Conservation (phyloP, 1,284 basidiomycete genomes). For the Pseudozyma pruni region DNA sequence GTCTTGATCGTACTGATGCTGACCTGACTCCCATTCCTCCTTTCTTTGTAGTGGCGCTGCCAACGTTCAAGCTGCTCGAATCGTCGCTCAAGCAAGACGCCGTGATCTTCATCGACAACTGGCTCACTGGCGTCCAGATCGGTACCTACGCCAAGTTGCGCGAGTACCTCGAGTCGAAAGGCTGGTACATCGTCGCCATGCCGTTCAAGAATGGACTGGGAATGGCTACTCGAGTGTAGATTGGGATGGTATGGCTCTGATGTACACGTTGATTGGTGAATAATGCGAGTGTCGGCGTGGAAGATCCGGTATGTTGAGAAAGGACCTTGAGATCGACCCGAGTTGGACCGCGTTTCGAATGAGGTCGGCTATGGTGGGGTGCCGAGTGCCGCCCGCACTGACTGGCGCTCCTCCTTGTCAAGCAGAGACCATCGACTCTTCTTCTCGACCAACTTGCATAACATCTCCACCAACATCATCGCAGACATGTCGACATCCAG, state of each 20-base stretch:
- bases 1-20: not conserved
- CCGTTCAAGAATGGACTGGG: constrained; percentile 46
- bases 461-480: not conserved
- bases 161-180: constrained; percentile 32
- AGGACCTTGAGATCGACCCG: not conserved
- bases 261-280: not conserved
- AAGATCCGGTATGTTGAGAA: not conserved
- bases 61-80: constrained; percentile 43
- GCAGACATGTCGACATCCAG: constrained; percentile 4
- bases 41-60: constrained; percentile 26
- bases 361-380: constrained; percentile 2
- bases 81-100: constrained; percentile 27
- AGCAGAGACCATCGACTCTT: not conserved
- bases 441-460: not conserved
- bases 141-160: constrained; percentile 24
- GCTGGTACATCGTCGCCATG: constrained; percentile 34
- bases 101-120: constrained; percentile 41
- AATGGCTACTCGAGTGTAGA: constrained; percentile 24
- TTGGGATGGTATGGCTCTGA: too few species aligned
- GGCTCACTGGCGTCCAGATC: constrained; percentile 31
- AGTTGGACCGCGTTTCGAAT: not conserved
- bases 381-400: constrained; percentile 10
- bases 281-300: not conserved
- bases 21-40: not conserved
- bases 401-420: too few species aligned